Base-by-base conservation (phyloP, 2,329 filamentous ascomycete genomes). In the Ophiostoma novo-ulmi region DNA sequence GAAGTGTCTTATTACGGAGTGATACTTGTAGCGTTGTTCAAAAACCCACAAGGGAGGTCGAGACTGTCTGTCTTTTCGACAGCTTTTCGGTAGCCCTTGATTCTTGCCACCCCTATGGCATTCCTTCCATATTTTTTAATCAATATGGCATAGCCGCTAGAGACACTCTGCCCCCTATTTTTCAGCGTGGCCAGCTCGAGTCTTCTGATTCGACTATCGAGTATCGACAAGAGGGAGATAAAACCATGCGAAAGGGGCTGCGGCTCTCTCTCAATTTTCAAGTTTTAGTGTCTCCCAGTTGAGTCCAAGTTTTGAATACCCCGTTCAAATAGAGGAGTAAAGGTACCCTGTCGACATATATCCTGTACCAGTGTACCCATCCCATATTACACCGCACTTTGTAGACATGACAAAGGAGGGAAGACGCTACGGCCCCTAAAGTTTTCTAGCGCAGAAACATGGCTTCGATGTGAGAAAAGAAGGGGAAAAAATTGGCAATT, bases 181-280 rank as follows among this genome's bases (percentile, higher is more conserved):
- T n/a, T 20, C 58, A 68, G 58, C 66, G 70, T 69, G 70, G 66
- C 35, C 52, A 13, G 58, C 39, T 39, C 22, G 35, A n/a, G 41
- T 58, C 39, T 26, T 68, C 41, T 70, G 70, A 68, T 70, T 70
- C 68, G 65, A 67, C 31, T 22, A 48, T 36, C 17, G 52, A n/a
- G 58, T 5, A n/a, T 35, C 52, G 52, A 48, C 14, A 11, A 26
- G 44, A 14, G 52, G 52, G 10, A 35, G 26, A 35, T 20, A 35
- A 63, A 63, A 36, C 22, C 17, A 35, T n/a, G 52, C 52, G 52
- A 58, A 58, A 58, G n/a, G 52, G 52, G 52, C 8, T 26, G 52
- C 22, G 52, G n/a, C 52, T 58, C n/a, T 58, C 8, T 58, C n/a
- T 58, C 2, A 48, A 48, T n/a, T 48, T 48, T n/a, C 44, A 20